Base-by-base conservation (phyloP, 2,329 filamentous ascomycete species). In the Aureobasidium pullulans region DNA sequence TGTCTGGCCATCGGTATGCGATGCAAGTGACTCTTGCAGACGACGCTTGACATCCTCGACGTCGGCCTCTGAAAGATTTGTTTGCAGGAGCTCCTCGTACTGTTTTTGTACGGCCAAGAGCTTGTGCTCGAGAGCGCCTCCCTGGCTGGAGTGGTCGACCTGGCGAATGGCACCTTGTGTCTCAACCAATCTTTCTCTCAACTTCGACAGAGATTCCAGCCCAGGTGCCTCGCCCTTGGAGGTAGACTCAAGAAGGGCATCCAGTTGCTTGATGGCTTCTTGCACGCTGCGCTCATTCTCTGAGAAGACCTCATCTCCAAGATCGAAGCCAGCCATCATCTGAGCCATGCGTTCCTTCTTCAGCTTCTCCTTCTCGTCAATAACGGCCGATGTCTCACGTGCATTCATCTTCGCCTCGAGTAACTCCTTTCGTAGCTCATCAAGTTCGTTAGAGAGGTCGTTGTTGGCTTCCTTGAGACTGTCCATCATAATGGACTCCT, bases 301-400 rank as follows among this genome's bases (percentile, higher is more conserved):
- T 66, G 91, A 96, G 72, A 97, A 96, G 34, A 95, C 86, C 60
- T 96, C 92, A 50, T 88, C 87, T 46, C 91, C 93, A 36, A 99
- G 83, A 69, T 99, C 93, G 68, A 99, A 97, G 3, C 93, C 91
- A 61, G 94, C 94, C 93, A 99, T 96, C 94, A 99, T 99, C 81
- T 96, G 89, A 44, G 94, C 94, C 94, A 99, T 99, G 76, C 95
- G 94, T 77, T 99, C 94, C 0, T 92, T 90, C 81, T 99, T 99
- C 78, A 91, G 92, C 80, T 91, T 93, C 76, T 97, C 95, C 81
- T 99, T 99, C 76, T 97, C 94, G 67, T 97, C 93, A 19, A 95
- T 78, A 15, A 90, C 87, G 8, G 91, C 91, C 46, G 84, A 91
- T 1, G 89, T 93, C 76, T 97, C 94, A 77, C 94, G 96, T 60